These are phyloP conservation scores for Microdochium nivale DNA, from an alignment of 2,329 filamentous ascomycete genomes.

Conservation along the genomic window DNA sequence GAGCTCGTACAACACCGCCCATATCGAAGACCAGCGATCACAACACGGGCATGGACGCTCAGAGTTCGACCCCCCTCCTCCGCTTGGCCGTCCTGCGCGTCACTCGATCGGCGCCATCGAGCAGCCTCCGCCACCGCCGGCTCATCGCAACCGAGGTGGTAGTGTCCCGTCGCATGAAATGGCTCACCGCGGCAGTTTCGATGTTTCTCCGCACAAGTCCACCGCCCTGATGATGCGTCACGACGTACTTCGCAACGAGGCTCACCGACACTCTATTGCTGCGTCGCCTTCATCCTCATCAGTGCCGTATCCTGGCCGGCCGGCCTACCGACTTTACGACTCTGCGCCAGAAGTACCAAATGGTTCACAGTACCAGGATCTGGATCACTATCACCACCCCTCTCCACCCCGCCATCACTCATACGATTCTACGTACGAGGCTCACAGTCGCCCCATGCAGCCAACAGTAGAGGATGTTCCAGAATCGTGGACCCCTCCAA, in stretches of 20 bases:
- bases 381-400: conserved; percentile 24
- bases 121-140: conserved; percentile 47
- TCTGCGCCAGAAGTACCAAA: conserved; percentile 31
- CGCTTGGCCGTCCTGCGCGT: conserved; percentile 5
- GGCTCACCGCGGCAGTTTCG: conserved; percentile 29
- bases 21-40: conserved; percentile 13
- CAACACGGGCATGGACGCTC: conserved; percentile 10
- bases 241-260: conserved; percentile 48
- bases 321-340: conserved; percentile 43
- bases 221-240: conserved; percentile 41
- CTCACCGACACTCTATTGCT: conserved; percentile 39
- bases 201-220: conserved; percentile 31
- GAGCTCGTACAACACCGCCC: conserved; percentile 19
- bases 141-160: conserved; percentile 39
- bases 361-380: conserved; percentile 15
- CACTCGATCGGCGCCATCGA: conserved; percentile 26
- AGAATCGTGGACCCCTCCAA: conserved; percentile 34
- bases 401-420: conserved; percentile 37
- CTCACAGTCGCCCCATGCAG: conserved; percentile 44
- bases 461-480: conserved; percentile 57
- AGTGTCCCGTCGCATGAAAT: conserved; percentile 32
- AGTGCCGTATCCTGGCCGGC: conserved; percentile 41
- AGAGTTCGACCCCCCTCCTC: conserved; percentile 11
- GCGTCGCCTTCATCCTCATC: conserved; percentile 18
- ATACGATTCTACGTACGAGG: conserved; percentile 38